Evolutionary conservation across 2,329 filamentous ascomycete genomes (phyloP).

Genomic region (Basipetospora chlamydospora): DNA sequence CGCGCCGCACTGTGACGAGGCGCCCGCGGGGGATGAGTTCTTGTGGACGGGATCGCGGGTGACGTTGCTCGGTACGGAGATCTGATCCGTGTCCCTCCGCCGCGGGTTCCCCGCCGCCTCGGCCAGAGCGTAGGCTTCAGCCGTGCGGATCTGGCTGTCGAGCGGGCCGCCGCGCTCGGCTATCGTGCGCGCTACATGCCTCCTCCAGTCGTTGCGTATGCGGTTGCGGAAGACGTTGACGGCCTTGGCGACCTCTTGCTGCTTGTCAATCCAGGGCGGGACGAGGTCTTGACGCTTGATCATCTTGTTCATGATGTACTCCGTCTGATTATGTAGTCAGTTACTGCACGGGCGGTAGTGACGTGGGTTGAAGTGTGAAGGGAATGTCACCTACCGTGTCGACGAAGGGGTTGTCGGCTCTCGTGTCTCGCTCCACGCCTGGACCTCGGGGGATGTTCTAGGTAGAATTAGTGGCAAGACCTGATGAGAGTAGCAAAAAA

Average conservation of each 20-base stretch:
- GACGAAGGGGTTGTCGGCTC: slow-evolving; percentile 75
- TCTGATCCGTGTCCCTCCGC: slow-evolving; percentile 27
- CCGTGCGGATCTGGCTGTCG: slow-evolving; percentile 55
- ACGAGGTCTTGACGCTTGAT: slow-evolving; percentile 93
- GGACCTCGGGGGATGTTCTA: slow-evolving; percentile 64
- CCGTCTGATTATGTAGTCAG: no score
- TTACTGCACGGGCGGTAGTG: no score
- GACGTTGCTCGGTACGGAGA: slow-evolving; percentile 30
- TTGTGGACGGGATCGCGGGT: slow-evolving; percentile 33
- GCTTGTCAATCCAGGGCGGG: slow-evolving; percentile 97
- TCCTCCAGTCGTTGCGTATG: slow-evolving; percentile 70
- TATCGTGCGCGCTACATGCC: slow-evolving; percentile 68
- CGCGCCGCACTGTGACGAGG: no score
- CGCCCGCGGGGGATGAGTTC: not conserved
- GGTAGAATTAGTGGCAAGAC: not conserved
- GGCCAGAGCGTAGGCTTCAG: slow-evolving; percentile 59
- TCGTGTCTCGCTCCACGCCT: slow-evolving; percentile 65
- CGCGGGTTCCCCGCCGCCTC: slow-evolving; percentile 53
- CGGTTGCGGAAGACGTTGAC: slow-evolving; percentile 56
- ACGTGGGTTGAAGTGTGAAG: no score
- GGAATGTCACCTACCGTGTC: slow-evolving; percentile 58
- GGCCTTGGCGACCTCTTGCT: slow-evolving; percentile 69
- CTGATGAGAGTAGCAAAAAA: no score
- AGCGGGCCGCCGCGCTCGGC: slow-evolving; percentile 62
- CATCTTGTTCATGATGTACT: slow-evolving; percentile 98